These are phyloP conservation scores for Metarhizium rileyi DNA, from an alignment of 2,329 filamentous ascomycete species.

Conservation along the genomic window DNA sequence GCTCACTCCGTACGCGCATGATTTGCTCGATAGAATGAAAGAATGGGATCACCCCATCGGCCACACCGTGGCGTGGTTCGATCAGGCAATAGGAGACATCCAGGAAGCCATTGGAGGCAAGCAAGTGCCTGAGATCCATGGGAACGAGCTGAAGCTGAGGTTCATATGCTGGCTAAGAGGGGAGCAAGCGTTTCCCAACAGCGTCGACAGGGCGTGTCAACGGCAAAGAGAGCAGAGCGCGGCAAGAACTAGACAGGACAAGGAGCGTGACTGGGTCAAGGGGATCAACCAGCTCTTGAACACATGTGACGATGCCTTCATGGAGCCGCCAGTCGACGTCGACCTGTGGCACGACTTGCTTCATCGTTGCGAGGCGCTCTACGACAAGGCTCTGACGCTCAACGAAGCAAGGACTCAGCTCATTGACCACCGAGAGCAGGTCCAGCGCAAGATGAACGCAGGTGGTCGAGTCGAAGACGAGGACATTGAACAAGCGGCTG, in stretches of 20 bases:
- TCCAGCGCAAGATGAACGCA: neutral
- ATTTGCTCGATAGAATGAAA: neutral
- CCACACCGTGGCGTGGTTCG: neutral
- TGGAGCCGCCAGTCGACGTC: neutral
- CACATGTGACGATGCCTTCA: neutral
- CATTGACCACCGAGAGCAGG: neutral
- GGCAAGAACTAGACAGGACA: neutral
- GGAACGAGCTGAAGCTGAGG: neutral
- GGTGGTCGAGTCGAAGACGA: neutral
- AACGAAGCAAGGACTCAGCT: neutral
- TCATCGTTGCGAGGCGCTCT: neutral
- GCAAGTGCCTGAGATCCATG: neutral
- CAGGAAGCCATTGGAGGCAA: slow-evolving; percentile 3
- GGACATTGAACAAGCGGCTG: neutral
- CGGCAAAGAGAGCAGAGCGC: neutral
- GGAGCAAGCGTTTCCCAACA: neutral
- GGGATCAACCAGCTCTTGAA: neutral
- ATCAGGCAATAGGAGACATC: neutral
- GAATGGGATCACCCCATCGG: slow-evolving; percentile 4
- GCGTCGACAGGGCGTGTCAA: neutral
- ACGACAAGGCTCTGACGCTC: neutral
- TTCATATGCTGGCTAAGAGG: neutral
- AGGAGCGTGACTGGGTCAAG: neutral
- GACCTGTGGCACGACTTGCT: neutral
- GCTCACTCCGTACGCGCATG: too few relatives aligned